phyloP scores from a whole-genome alignment of 768 basidiomycete species.

The Leucogyrophana mollusca region DNA sequence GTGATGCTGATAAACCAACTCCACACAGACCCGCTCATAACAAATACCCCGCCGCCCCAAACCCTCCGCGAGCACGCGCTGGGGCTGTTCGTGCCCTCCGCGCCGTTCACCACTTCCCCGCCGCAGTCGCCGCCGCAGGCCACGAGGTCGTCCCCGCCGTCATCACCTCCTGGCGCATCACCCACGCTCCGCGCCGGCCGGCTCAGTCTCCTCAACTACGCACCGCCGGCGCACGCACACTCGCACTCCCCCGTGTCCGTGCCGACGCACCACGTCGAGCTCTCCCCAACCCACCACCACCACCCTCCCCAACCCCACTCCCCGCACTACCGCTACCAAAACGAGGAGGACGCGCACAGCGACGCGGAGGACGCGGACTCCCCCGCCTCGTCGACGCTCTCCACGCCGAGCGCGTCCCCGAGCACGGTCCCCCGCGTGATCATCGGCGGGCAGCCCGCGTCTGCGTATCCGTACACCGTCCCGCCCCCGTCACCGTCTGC shows the following conservation, averaged over 20 bases:
- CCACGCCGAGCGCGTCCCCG: slow-evolving; percentile 22
- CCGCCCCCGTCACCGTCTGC: no score
- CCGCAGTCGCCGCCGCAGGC: no score
- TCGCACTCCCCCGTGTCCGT: neutral
- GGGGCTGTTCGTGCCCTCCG: slow-evolving; percentile 5
- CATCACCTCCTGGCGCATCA: neutral
- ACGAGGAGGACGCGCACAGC: neutral
- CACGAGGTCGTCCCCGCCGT: neutral
- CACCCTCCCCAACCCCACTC: neutral
- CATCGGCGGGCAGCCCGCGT: slow-evolving; percentile 23
- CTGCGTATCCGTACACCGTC: neutral
- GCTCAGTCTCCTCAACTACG: slow-evolving; percentile 32
- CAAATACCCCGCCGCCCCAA: neutral
- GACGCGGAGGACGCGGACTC: slow-evolving; percentile 18
- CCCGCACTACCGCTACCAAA: neutral
- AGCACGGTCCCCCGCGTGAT: slow-evolving; percentile 19
- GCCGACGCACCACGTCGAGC: no score
- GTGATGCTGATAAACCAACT: no score
- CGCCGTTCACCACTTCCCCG: neutral
- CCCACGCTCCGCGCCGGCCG: slow-evolving; percentile 12
- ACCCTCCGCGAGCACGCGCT: slow-evolving; percentile 14
- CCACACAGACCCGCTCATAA: no score
- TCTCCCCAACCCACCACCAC: no score
- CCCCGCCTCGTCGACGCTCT: slow-evolving; percentile 25
- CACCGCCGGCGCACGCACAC: slow-evolving; percentile 27